A percentile compares a stretch with the other conserved stretches of the same genome.
These are phyloP conservation scores for Picochlorum sp. DNA, from an alignment of 139 green algal species.

Conservation along the genomic window DNA sequence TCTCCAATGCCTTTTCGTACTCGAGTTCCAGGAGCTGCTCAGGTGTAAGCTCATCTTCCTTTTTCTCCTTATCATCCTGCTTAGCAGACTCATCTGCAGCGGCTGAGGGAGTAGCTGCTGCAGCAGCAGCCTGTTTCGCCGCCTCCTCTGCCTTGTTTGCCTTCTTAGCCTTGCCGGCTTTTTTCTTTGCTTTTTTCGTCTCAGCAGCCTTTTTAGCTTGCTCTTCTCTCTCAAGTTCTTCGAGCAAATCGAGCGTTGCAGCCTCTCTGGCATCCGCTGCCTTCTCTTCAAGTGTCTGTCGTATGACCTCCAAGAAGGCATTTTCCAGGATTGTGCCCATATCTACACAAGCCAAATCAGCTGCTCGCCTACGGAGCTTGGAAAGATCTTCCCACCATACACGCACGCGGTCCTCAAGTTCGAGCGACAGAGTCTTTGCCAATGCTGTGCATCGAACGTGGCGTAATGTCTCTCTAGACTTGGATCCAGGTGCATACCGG, in stretches of 20 bases:
- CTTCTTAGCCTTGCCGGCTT: conserved; percentile 32
- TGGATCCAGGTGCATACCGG: conserved; percentile 11
- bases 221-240: conserved; percentile 53
- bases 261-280: conserved; percentile 41
- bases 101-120: background rate
- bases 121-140: conserved; percentile 8
- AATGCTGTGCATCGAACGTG: conserved; percentile 19
- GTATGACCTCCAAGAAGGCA: conserved; percentile 42
- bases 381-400: conserved; percentile 46
- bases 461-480: conserved; percentile 5
- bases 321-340: conserved; percentile 37
- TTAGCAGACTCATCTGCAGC: background rate
- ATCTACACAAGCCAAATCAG: conserved; percentile 45
- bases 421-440: conserved; percentile 37
- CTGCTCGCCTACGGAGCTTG: conserved; percentile 31
- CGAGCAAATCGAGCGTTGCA: conserved; percentile 49
- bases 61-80: background rate
- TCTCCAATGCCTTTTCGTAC: conserved; percentile 59
- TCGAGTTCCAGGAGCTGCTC: conserved; percentile 7
- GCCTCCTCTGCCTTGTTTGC: conserved; percentile 13
- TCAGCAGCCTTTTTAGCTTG: conserved; percentile 29
- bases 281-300: conserved; percentile 37
- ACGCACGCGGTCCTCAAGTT: conserved; percentile 41
- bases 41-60: background rate
- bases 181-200: conserved; percentile 34